Percentiles rank a stretch among this genome's conserved stretches.
These are phyloP conservation scores for Hyaloscypha finlandica DNA, from an alignment of 495 filamentous ascomycete genomes.

Conservation along the genomic window DNA sequence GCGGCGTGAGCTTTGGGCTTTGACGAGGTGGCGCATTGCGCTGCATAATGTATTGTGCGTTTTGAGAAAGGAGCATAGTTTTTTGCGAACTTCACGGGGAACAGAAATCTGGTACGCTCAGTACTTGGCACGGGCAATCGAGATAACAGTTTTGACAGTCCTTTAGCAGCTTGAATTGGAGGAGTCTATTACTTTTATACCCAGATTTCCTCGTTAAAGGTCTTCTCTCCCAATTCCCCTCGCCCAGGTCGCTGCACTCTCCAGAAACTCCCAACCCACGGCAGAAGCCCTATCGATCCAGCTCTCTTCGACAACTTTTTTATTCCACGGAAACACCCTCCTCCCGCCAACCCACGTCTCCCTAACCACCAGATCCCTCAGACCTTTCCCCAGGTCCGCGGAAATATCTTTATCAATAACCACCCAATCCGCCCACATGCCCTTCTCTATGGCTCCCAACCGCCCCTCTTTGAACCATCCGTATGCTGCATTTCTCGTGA, in stretches of 20 bases:
- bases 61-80: background rate
- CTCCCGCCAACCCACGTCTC: constrained; percentile 67
- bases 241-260: background rate
- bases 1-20: constrained; percentile 1
- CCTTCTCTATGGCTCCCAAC: constrained; percentile 53
- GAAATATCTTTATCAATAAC: constrained; percentile 52
- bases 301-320: background rate
- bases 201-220: background rate
- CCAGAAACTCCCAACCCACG: background rate
- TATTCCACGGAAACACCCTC: constrained; percentile 35
- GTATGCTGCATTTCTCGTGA: constrained; percentile 54
- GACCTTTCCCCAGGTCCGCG: constrained; percentile 42
- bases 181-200: background rate
- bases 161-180: background rate
- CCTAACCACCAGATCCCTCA: constrained; percentile 50
- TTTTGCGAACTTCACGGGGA: background rate
- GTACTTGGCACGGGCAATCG: background rate
- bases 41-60: background rate
- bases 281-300: background rate
- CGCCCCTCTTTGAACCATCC: constrained; percentile 47
- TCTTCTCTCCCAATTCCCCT: background rate
- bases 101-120: background rate
- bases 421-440: constrained; percentile 63
- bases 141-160: background rate
- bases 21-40: too few species aligned